Percentiles rank a stretch among this genome's conserved stretches.
These are phyloP conservation scores for Talaromyces ruber DNA, from an alignment of 495 filamentous ascomycete genomes.

Conservation along the genomic window DNA sequence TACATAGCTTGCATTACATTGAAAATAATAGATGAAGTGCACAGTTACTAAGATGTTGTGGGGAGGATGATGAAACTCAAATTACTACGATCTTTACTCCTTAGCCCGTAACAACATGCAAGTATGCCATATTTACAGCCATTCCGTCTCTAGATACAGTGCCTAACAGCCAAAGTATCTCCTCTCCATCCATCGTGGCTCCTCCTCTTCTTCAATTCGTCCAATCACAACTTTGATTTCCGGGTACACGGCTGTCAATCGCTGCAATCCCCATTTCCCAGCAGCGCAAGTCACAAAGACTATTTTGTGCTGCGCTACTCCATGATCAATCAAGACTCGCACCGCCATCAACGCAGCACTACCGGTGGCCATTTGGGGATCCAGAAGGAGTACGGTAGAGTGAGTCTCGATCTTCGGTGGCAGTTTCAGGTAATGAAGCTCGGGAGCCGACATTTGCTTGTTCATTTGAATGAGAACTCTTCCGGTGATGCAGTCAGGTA, in stretches of 20 bases:
- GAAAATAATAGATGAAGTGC: not conserved
- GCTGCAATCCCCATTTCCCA: constrained; percentile 69
- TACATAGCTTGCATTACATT: not conserved
- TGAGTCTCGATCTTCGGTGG: constrained; percentile 61
- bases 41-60: not conserved
- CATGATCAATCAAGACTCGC: constrained; percentile 86
- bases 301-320: constrained; percentile 76
- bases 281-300: constrained; percentile 84
- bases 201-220: constrained; percentile 63
- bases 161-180: constrained; percentile 68
- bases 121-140: not conserved
- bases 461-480: constrained; percentile 87
- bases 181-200: constrained; percentile 76
- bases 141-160: not conserved
- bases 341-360: constrained; percentile 96
- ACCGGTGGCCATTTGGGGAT: constrained; percentile 89
- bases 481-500: constrained; percentile 86
- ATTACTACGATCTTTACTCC: constrained; percentile 1
- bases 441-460: constrained; percentile 74
- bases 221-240: constrained; percentile 76
- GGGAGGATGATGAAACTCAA: not conserved
- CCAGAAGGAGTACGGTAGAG: constrained; percentile 74
- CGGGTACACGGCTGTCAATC: constrained; percentile 80
- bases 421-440: constrained; percentile 79
- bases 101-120: not conserved